Conservation (phyloP, 1,284 basidiomycete genomes). For the Cryptococcus deneoformans region DNA sequence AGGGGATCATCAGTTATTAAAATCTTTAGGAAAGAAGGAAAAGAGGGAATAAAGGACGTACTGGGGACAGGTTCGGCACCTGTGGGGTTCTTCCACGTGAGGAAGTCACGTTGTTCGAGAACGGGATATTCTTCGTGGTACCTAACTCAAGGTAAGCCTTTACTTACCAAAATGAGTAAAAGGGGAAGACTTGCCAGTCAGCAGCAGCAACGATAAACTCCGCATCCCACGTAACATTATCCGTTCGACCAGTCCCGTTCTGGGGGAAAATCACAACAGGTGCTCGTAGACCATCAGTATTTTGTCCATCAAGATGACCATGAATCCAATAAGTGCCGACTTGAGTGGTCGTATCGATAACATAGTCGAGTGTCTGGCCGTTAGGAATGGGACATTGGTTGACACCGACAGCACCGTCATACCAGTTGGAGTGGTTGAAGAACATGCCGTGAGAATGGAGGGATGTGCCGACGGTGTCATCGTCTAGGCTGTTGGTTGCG, state of each 20-base stretch:
- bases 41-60: neutral
- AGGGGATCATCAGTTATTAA: neutral
- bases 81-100: slow-evolving; percentile 67
- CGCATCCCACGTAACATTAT: slow-evolving; percentile 68
- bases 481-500: slow-evolving; percentile 65
- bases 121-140: slow-evolving; percentile 65
- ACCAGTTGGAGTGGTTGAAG: slow-evolving; percentile 80
- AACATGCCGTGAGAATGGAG: slow-evolving; percentile 88
- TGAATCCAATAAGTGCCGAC: slow-evolving; percentile 88
- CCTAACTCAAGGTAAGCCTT: slow-evolving; percentile 3
- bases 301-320: slow-evolving; percentile 65
- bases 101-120: slow-evolving; percentile 61
- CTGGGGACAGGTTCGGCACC: slow-evolving; percentile 77
- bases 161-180: neutral
- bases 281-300: slow-evolving; percentile 58
- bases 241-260: slow-evolving; percentile 50
- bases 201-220: slow-evolving; percentile 81
- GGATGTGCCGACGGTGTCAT: slow-evolving; percentile 54
- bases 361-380: slow-evolving; percentile 69
- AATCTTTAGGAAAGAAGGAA: neutral
- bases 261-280: slow-evolving; percentile 68
- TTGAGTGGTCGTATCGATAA: slow-evolving; percentile 65
- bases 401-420: slow-evolving; percentile 79
- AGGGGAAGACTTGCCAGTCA: slow-evolving; percentile 67
- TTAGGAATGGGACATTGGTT: slow-evolving; percentile 87